These are phyloP conservation scores for Fusarium drepaniforme DNA, from an alignment of 2,329 filamentous ascomycete genomes.

Conservation along the genomic window DNA sequence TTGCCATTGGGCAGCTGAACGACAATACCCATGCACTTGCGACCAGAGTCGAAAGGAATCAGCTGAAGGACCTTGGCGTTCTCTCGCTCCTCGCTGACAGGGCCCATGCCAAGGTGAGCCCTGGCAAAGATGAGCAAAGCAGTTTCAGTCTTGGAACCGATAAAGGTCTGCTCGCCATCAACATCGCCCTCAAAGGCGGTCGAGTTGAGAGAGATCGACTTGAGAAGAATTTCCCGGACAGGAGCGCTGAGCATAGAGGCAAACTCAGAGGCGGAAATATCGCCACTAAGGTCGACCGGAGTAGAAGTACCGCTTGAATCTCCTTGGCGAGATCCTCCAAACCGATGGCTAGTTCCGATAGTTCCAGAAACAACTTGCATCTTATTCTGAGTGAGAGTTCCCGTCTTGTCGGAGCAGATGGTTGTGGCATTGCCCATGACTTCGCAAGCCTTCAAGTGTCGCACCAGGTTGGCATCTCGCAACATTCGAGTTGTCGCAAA, in stretches of 20 bases:
- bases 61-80: constrained; percentile 72
- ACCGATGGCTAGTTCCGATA: constrained; percentile 67
- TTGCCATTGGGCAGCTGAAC: constrained; percentile 63
- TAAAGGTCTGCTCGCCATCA: constrained; percentile 74
- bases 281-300: constrained; percentile 46
- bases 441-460: constrained; percentile 82
- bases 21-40: constrained; percentile 78
- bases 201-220: constrained; percentile 75
- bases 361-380: constrained; percentile 75
- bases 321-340: constrained; percentile 57
- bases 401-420: constrained; percentile 77
- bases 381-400: constrained; percentile 76
- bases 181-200: constrained; percentile 82
- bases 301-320: constrained; percentile 42
- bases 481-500: constrained; percentile 84
- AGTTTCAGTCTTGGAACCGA: constrained; percentile 84
- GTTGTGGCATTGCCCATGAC: constrained; percentile 85
- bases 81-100: constrained; percentile 73
- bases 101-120: constrained; percentile 75
- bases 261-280: constrained; percentile 61
- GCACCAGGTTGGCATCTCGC: constrained; percentile 81
- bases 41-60: constrained; percentile 80
- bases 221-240: constrained; percentile 65
- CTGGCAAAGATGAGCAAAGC: constrained; percentile 78
- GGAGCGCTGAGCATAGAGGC: constrained; percentile 58